These are phyloP conservation scores for Endotrypanum monterogeii DNA, from an alignment of 208 protist species.

Conservation along the genomic window DNA sequence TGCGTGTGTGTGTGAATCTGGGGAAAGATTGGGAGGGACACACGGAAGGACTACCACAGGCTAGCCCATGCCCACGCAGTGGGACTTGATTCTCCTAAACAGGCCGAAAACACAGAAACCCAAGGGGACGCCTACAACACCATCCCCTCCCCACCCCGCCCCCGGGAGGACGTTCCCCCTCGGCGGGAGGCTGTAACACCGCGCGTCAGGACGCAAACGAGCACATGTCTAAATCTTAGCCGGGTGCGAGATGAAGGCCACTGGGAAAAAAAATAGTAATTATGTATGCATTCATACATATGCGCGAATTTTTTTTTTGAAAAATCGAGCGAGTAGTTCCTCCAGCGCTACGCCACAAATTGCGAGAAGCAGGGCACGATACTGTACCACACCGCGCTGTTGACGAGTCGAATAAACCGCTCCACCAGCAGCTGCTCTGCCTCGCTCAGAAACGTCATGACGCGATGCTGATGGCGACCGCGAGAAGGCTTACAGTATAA, in stretches of 20 bases:
- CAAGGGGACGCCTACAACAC: background rate
- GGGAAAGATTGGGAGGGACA: too few species aligned
- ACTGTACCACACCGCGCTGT: constrained; percentile 30
- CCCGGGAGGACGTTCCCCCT: background rate
- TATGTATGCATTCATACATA: too few species aligned
- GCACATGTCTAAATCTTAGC: background rate
- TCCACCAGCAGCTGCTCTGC: constrained; percentile 28
- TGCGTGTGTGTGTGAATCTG: background rate
- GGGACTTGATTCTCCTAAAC: background rate
- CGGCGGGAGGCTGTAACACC: background rate
- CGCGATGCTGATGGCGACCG: constrained; percentile 14
- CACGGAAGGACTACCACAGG: too few species aligned
- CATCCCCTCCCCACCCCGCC: background rate
- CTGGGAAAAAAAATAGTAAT: too few species aligned
- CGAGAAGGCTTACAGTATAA: constrained; percentile 34
- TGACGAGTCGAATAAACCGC: constrained; percentile 33
- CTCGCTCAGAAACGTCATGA: constrained; percentile 34
- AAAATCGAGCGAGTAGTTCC: background rate
- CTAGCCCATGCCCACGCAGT: background rate
- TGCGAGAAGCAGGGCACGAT: constrained; percentile 24
- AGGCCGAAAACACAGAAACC: background rate
- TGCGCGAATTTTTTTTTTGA: too few species aligned
- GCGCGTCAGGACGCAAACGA: background rate
- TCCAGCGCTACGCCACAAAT: constrained; percentile 7
- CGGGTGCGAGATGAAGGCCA: too few species aligned